Base-by-base conservation (phyloP, 768 basidiomycete genomes). In the Bullera alba region DNA sequence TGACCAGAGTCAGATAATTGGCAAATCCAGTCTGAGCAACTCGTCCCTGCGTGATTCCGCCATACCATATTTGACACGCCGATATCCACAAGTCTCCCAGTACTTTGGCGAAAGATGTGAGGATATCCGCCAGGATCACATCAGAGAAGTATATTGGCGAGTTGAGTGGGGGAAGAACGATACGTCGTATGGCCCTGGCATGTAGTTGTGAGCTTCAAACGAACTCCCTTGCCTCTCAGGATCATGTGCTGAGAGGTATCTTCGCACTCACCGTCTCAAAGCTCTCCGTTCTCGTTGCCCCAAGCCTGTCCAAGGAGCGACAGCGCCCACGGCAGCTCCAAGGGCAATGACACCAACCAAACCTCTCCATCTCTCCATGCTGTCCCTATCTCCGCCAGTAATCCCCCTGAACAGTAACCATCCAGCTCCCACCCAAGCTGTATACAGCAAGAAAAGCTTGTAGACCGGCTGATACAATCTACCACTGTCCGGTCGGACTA, bases 71-170 rank as follows among this genome's bases (percentile, higher is more conserved):
- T 83, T 92, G 91, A 67, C 79, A 83, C 16, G 84, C 60, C 4
- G 87, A 89, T 37, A 96, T 75, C 88, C 88, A 96, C 35, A 91
- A 75, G 65, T 97, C 95, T 12, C 93, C 93, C 17, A 96, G 76
- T 34, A 99, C 90, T 75, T 95, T 96, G 29, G 95, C 92, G 65
- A 87, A 93, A 2, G 92, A 96, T 1, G 95, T 99, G 64, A 92
- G 80, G 54, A 97, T 81, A 77, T 97, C 95, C 52, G 93, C 92
- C 51, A 93, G 82, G 37, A 97, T 80, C 21, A 99, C 82, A 69
- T 99, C 95, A 25, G 83, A 82, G 73, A 99, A 99, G 69, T 83
- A 82, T 34, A 90, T 77, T 4, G 84, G 80, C 35, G 77, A 76
- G 46, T 77, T 76, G 34, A 76, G 63, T 0, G 81, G 74, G n/a